Base-by-base conservation (phyloP, 2,329 filamentous ascomycete genomes). In the Penicillium sp. region DNA sequence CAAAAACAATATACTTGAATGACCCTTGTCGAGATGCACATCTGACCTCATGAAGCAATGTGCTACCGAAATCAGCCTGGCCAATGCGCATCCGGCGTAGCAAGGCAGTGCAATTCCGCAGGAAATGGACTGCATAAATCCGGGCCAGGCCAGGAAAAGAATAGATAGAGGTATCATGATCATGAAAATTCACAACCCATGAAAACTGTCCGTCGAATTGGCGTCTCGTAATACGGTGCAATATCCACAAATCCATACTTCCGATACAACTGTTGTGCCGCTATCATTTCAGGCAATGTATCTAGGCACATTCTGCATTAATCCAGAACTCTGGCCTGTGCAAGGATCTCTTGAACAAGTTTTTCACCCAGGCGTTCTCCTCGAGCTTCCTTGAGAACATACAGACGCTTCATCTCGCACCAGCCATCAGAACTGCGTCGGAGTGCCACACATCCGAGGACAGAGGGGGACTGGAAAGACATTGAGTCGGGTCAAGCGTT, bases 381-480 rank as follows among this genome's bases (percentile, higher is more conserved):
- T 25, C 83, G 76, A 1, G 77, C 76, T 38, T 71, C 63, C 0
- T 80, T 79, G 2, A 70, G 57, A 9, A 83, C 75, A 60, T 83
- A 86, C 0, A 86, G 71, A 1, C 83, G 75, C 65, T 86, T 86
- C 72, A 86, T 80, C 66, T 86, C 84, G 61, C 78, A 80, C 61
- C 57, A 66, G 19, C 44, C 47, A 14, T 56, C 53, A 10, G 42
- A 46, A 38, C 41, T 73, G 3, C 73, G 68, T 14, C 82, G 76
- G 1, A 84, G 63, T 14, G 77, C 80, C 10, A 84, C 75, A 61
- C 80, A 84, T 5, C 82, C 82, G 1, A 84, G 54, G 1, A 65
- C 60, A 14, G 40, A 22, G 9, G 43, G 42, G 28, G 35, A 25
- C n/a, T 49, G 43, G n/a, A 31, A 11, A 14, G 11, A 28, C 6